phyloP scores from a whole-genome alignment of 352 stramenopile species.

The Globisporangium ultimum region DNA sequence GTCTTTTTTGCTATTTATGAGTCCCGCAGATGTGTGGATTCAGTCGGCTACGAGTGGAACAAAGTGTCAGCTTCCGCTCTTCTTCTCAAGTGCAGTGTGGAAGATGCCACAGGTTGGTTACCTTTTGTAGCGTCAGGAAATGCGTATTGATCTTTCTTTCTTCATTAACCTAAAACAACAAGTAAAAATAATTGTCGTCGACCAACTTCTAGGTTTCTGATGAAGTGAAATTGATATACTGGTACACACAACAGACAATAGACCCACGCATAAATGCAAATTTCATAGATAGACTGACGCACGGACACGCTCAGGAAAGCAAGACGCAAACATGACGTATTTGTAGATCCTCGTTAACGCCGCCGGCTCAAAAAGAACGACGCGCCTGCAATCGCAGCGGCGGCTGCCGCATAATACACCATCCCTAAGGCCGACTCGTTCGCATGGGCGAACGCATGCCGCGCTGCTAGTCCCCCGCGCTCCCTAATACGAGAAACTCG shows the following conservation, averaged over 20 bases:
- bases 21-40: neutral
- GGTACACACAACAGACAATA: neutral
- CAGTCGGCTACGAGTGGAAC: slow-evolving; percentile 1
- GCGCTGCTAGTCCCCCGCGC: slow-evolving; percentile 21
- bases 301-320: neutral
- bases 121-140: neutral
- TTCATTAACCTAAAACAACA: no score
- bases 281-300: neutral
- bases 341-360: slow-evolving; percentile 24
- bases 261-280: neutral
- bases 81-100: neutral
- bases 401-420: slow-evolving; percentile 75
- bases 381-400: slow-evolving; percentile 67
- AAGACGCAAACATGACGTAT: slow-evolving; percentile 9
- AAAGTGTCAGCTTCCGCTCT: neutral
- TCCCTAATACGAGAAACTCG: slow-evolving; percentile 27
- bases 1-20: slow-evolving; percentile 14
- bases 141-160: neutral
- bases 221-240: neutral
- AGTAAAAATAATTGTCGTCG: neutral
- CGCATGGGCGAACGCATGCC: slow-evolving; percentile 34
- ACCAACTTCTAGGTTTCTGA: neutral
- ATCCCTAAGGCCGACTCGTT: slow-evolving; percentile 62
- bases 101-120: neutral
- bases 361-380: slow-evolving; percentile 79